Conservation (phyloP, 257 asterid species). For the Handroanthus guayacan region DNA sequence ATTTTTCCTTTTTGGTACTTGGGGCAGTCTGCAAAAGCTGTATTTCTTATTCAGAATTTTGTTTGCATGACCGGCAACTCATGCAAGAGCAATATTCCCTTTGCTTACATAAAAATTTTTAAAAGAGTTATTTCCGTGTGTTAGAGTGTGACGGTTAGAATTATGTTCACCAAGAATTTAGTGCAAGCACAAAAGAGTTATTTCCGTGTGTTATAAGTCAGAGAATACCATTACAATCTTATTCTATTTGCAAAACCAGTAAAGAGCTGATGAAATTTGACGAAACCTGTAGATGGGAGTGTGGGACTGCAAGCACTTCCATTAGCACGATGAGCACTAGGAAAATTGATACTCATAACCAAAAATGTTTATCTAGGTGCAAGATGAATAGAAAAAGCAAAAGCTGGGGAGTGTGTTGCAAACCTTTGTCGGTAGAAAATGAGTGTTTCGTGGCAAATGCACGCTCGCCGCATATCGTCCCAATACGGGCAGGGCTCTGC, state of each 20-base stretch:
- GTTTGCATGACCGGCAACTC: not conserved
- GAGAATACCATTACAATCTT: not conserved
- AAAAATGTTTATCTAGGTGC: not conserved
- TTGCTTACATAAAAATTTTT: not conserved
- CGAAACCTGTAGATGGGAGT: not conserved
- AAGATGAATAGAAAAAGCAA: not conserved
- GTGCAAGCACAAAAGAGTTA: not conserved
- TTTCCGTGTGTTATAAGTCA: slow-evolving; percentile 4
- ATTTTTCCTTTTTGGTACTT: not conserved
- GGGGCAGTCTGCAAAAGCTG: not conserved
- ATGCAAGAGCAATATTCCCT: not conserved
- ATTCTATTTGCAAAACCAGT: not conserved
- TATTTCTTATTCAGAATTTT: not conserved
- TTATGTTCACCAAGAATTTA: not conserved
- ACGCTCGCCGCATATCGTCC: slow-evolving; percentile 45
- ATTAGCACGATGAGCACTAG: not conserved
- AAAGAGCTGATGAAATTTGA: not conserved
- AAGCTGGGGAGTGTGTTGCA: slow-evolving; percentile 27
- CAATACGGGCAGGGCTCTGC: slow-evolving; percentile 48
- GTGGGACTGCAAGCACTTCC: not conserved
- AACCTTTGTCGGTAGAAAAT: slow-evolving; percentile 80
- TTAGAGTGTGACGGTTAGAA: not conserved
- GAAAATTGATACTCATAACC: not conserved
- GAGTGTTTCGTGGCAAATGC: slow-evolving; percentile 83
- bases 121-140: not conserved